These are phyloP conservation scores for Scheffersomyces quercinus DNA, from an alignment of 1,139 yeast species.

Conservation along the genomic window DNA sequence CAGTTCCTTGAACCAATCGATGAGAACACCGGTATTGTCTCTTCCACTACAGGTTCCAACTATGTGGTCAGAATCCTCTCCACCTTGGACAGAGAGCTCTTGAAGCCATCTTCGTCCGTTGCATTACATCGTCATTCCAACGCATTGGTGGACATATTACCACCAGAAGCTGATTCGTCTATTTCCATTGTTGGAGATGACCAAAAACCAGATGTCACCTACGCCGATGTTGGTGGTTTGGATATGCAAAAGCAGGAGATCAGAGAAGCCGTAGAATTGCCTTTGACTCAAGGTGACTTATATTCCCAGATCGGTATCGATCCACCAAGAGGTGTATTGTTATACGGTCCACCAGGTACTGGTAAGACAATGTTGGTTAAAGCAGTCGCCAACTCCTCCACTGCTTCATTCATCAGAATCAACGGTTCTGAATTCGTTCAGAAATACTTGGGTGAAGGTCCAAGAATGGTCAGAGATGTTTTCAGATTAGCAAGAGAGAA, in stretches of 20 bases:
- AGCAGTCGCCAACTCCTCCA: conserved; percentile 96
- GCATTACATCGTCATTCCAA: conserved; percentile 98
- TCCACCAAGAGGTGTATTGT: conserved; percentile 95
- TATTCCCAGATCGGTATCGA: conserved; percentile 98
- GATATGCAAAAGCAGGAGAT: conserved; percentile 99
- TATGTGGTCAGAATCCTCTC: conserved; percentile 94
- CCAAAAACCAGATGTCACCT: conserved; percentile 87
- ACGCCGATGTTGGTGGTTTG: conserved; percentile 96
- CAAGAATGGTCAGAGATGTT: conserved; percentile 98
- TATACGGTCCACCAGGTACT: conserved; percentile 99
- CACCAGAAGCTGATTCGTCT: conserved; percentile 98
- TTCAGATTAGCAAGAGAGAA: conserved; percentile 96
- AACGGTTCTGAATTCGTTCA: conserved; percentile 98
- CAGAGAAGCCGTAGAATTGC: conserved; percentile 96
- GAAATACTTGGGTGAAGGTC: conserved; percentile 98
- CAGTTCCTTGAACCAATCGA: conserved; percentile 98
- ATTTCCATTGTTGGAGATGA: conserved; percentile 93
- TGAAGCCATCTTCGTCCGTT: conserved; percentile 93
- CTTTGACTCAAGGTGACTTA: conserved; percentile 92
- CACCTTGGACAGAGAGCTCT: conserved; percentile 89
- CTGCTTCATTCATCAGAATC: conserved; percentile 94
- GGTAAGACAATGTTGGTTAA: conserved; percentile 99
- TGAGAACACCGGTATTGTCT: conserved; percentile 93
- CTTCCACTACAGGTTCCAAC: conserved; percentile 96
- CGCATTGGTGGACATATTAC: conserved; percentile 93